Evolutionary conservation across 2,329 filamentous ascomycete genomes (phyloP), one percentile per base, ranked within the genome.

Genomic region (Xylariomycetidae sp.): DNA sequence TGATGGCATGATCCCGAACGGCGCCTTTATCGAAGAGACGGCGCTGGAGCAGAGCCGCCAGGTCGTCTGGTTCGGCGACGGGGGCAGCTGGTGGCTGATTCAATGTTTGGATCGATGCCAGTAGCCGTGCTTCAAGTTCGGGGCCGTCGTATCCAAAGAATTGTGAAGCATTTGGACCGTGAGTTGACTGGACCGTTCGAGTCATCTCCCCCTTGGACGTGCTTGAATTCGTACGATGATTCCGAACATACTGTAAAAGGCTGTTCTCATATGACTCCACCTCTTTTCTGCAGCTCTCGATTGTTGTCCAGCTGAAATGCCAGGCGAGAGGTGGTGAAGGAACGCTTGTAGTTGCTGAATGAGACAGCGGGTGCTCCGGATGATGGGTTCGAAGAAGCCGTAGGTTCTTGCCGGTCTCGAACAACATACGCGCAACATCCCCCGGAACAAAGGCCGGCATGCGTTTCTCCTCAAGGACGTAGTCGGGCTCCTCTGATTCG

Each of bases 381-480:
- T 92, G 83, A 45, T 82, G 77, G 15, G 67, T 63, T 46, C 78
- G 74, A 29, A 94, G 66, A 34, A 92, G 78, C 6, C 83, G 75
- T 29, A 94, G 59, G 52, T 83, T 90, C 47, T 74, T 76, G 4
- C 85, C 87, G 4, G 80, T 83, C 53, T 93, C 85, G 43, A 90
- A 89, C n/a, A 92, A 76, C 5, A 70, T 64, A 31, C 74, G 70
- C 3, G 77, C 79, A 44, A 89, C 73, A 37, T 92, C 85, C 5
- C 65, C 56, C 0, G 79, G 72, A 27, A 93, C 68, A 45, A 92
- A 92, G 2, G 69, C 65, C 1, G 85, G 85, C 60, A 92, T 77
- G 41, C 74, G 74, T 18, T 72, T 64, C 15, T 68, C 65, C 39
- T 82, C 76, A 19, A 89, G 69, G 5, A 75, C 59, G 44, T 76